Evolutionary conservation across 1,284 basidiomycete species (phyloP), one percentile per base, ranked within the genome.

Genomic region (Ustilago sp.): DNA sequence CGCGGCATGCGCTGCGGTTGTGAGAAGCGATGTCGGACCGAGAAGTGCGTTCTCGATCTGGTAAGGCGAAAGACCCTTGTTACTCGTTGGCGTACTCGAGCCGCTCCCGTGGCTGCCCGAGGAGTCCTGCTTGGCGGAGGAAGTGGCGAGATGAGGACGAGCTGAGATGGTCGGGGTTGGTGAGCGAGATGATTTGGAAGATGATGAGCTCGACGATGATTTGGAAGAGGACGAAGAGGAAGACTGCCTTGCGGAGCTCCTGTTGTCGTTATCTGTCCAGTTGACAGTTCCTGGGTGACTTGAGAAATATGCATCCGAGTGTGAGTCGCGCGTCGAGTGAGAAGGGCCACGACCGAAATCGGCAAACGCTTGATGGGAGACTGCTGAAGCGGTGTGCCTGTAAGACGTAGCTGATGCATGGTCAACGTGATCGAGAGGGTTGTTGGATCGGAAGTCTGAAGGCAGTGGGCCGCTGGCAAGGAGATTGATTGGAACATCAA

Each of bases 11-110:
- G 69, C 66, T 50, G 64, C 69, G 19, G 69, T 68, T 4, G 69
- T 57, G 12, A 64, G 55, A 2, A 72, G 41, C 2, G 69, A 73
- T 15, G 59, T 51, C 4, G 68, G 65, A 0, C 62, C 65, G 4
- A 69, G 35, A 9, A 77, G 59, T 4, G 65, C 62, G n/a, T 53
- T 57, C 35, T 68, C 66, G 23, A 73, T 68, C 45, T 69, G 68
- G 28, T 65, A 56, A 2, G 53, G 60, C 7, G 70, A 58, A 28
- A 71, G 74, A 19, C 32, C 54, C 54, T 59, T 60, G 62, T 59
- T 59, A 48, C 63, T 59, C 6, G 74, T 76, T 1, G 74, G 74
- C 6, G 74, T 73, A 52, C 69, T 73, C 8, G 69, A 73, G 1
- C 74, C 74, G 39, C 69, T 69, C 3, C 63, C 53, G n/a, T 68